Base-by-base conservation (phyloP, 1,139 yeast species). In the Hyphopichia pseudoburtonii region DNA sequence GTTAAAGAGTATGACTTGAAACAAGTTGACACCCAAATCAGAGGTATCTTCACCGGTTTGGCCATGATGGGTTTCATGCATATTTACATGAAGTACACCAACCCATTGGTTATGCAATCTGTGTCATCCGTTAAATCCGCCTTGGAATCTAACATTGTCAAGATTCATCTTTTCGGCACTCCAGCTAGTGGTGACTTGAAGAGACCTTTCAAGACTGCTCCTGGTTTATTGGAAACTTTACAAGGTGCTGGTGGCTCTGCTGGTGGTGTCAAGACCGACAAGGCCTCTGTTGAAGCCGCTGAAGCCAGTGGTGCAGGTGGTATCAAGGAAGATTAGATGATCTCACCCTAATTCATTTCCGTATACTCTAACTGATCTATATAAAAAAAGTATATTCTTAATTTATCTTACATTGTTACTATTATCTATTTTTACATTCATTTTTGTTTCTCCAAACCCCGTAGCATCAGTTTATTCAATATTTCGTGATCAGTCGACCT, bases 51-150 rank as follows among this genome's bases (percentile, higher is more conserved):
- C 75, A 86, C 94, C 50, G 87, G 95, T 46, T 65, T 89, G 54
- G 97, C 96, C 56, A 90, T 94, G 97, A 90, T 94, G 94, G 96
- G 85, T 24, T 86, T 92, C 81, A 90, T 92, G 97, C 98, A 92
- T 68, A 56, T 92, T 46, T 92, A 92, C 81, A 83, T 94, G 95
- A 86, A 89, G 70, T 94, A 88, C 78, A 88, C 97, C 64, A 90
- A 92, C 71, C 99, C 98, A 43, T 80, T 92, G 64, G 80, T 94
- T 52, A 86, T 92, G 88, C 98, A 92, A 73, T 82, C 92, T 45
- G 77, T 94, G 53, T 80, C 95, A 39, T 92, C 97, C 37, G 72
- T 94, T 54, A 92, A 92, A 78, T 70, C 85, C 51, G 96, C 96
- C 37, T 70, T 89, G 46, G 98, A 94, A 71, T 73, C 87, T 54